These are phyloP conservation scores for Coccomyxa sp. DNA, from an alignment of 139 green algal genomes.

Conservation along the genomic window DNA sequence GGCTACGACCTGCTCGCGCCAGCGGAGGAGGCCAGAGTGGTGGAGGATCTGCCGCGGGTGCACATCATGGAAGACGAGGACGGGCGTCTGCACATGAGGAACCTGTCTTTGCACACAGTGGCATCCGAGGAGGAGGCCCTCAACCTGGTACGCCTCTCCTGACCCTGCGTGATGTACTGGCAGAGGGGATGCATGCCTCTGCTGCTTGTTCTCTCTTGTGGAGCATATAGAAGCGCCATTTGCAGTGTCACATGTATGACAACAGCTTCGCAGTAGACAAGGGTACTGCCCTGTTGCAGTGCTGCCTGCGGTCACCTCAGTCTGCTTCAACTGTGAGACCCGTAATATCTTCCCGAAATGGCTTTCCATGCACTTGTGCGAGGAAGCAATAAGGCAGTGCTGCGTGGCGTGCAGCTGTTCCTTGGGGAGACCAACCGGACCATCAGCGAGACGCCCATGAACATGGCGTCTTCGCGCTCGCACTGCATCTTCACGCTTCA, in stretches of 20 bases:
- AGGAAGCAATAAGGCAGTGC: too few species aligned
- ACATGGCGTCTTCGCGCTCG: constrained; percentile 72
- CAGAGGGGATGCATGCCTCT: too few species aligned
- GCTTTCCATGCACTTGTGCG: too few species aligned
- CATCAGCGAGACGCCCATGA: constrained; percentile 88
- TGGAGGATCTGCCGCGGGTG: constrained; percentile 71
- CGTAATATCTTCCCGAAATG: too few species aligned
- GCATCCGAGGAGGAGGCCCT: constrained; percentile 85
- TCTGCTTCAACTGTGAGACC: background rate
- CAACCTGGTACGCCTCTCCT: constrained; percentile 75
- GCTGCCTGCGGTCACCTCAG: background rate
- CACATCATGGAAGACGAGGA: constrained; percentile 46
- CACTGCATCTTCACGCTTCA: constrained; percentile 86
- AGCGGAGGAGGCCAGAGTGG: constrained; percentile 53
- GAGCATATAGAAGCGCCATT: too few species aligned
- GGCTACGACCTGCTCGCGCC: constrained; percentile 85
- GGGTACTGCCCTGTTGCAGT: background rate
- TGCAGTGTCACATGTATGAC: too few species aligned
- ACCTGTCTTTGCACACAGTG: constrained; percentile 64
- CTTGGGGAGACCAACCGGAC: constrained; percentile 85
- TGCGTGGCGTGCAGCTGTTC: constrained; percentile 65
- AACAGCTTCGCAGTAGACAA: background rate
- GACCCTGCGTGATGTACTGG: too few species aligned
- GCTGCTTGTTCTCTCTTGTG: too few species aligned
- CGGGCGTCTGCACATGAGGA: constrained; percentile 52